These are phyloP conservation scores for Tuber aestivum DNA, from an alignment of 495 filamentous ascomycete genomes.

Conservation along the genomic window DNA sequence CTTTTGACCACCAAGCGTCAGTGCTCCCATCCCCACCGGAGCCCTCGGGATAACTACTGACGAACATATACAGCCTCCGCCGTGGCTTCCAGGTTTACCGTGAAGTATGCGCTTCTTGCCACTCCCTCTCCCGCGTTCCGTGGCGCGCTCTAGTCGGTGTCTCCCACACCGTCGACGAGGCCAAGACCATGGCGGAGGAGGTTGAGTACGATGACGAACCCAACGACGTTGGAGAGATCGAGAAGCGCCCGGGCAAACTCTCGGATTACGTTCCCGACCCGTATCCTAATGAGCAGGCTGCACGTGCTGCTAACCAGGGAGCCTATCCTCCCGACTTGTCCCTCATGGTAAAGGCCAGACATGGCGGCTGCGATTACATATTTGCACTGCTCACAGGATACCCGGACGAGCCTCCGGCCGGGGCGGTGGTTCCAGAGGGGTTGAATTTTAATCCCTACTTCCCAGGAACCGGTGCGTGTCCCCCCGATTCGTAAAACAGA, in stretches of 20 bases:
- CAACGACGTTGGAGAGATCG: constrained; percentile 94
- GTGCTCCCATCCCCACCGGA: constrained; percentile 40
- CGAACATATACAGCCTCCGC: constrained; percentile 62
- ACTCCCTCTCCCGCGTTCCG: constrained; percentile 89
- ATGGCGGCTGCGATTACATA: constrained; percentile 98
- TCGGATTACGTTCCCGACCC: constrained; percentile 92
- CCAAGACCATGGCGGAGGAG: constrained; percentile 93
- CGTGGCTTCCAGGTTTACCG: constrained; percentile 99
- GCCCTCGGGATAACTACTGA: constrained; percentile 24
- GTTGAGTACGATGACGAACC: constrained; percentile 96
- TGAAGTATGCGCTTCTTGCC: constrained; percentile 95
- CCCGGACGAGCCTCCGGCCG: constrained; percentile 90
- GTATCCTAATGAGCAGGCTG: constrained; percentile 98
- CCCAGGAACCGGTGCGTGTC: constrained; percentile 72
- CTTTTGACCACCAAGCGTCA: constrained; percentile 95
- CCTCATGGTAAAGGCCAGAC: constrained; percentile 94
- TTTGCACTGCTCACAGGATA: constrained; percentile 97
- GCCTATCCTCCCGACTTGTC: constrained; percentile 95
- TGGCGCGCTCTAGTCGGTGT: constrained; percentile 89
- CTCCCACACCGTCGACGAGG: constrained; percentile 92
- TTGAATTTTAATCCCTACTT: constrained; percentile 99
- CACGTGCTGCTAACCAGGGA: constrained; percentile 95
- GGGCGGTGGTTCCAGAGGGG: constrained; percentile 69
- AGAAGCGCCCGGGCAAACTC: constrained; percentile 96
- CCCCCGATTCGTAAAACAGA: neutral